Conservation (phyloP, 179 eudicot genomes). For the Silene noctiflora region DNA sequence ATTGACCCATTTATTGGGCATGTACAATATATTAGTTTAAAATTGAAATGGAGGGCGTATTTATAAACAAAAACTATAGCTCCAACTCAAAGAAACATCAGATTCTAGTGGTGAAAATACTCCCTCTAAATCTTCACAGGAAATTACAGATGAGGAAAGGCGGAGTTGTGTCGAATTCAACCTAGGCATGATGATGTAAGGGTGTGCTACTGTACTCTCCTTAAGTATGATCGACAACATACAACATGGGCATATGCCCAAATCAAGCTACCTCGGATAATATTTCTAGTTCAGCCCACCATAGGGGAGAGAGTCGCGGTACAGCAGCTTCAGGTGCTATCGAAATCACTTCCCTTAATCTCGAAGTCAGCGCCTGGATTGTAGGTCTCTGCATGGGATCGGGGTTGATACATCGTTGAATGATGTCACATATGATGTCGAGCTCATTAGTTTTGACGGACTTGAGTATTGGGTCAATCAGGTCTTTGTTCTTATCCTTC, state of each 20-base stretch:
- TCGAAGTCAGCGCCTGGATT: constrained; percentile 48
- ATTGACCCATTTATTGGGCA: too few species aligned
- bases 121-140: neutral
- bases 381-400: constrained; percentile 57
- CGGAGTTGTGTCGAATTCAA: neutral
- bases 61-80: too few species aligned
- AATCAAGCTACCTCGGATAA: constrained; percentile 69
- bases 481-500: constrained; percentile 37
- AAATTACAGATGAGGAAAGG: neutral
- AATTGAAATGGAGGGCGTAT: too few species aligned
- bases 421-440: constrained; percentile 57
- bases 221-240: neutral
- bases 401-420: constrained; percentile 49
- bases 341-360: constrained; percentile 47
- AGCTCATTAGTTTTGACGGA: constrained; percentile 69
- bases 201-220: too few species aligned
- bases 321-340: constrained; percentile 69
- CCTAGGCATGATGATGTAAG: neutral
- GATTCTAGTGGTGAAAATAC: too few species aligned
- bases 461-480: constrained; percentile 64
- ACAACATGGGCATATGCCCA: constrained; percentile 1
- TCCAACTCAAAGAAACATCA: too few species aligned
- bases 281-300: constrained; percentile 98
- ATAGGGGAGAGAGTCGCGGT: constrained; percentile 82
- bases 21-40: too few species aligned